Evolutionary conservation across 495 filamentous ascomycete genomes (phyloP), one percentile per base, ranked within the genome.

Genomic region (Hypoxylon fuscum): DNA sequence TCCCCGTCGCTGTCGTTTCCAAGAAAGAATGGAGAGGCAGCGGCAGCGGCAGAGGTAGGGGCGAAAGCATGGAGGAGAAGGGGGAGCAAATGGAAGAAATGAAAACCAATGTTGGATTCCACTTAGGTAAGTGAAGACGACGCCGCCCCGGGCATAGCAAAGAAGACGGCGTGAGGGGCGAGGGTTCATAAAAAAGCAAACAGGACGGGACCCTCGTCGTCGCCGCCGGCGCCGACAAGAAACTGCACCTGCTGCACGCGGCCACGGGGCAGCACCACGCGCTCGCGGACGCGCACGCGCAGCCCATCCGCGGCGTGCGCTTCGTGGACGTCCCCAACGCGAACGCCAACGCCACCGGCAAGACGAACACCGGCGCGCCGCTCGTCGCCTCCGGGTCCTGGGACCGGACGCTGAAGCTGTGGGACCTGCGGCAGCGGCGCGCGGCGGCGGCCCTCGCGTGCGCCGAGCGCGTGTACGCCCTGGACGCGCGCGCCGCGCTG

Each of bases 361-460:
- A n/a, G n/a, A n/a, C 74, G 41, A 74, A 65, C 49, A 79, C 76
- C 63, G 76, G 78, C 38, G 72, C 73, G 52, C 88, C 79, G 62
- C 87, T 95, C 71, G 81, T 97, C 25, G 87, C 93, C 20, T 95
- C 94, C 1, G 94, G 94, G 31, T 93, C 90, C 2, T 98, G 94
- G 94, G 94, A 98, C 77, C 96, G 95, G 79, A 95, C 87, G 1
- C 78, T 98, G 74, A 96, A 95, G 73, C 96, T 94, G 77, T 98
- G 94, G 94, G 94, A 98, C 72, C 73, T 96, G 44, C 87, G 92
- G 14, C 80, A 84, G 59, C 74, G 78, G 31, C 41, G 41, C 15
- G 84, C 91, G 4, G 85, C 88, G 23, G 90, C 81, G 1, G 74
- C 78, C 6, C 54, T 97, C 17, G 75, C 80, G 5, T 89, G 87